Base-by-base conservation (phyloP, 2,329 filamentous ascomycete genomes). In the Ophiostoma ulmi region DNA sequence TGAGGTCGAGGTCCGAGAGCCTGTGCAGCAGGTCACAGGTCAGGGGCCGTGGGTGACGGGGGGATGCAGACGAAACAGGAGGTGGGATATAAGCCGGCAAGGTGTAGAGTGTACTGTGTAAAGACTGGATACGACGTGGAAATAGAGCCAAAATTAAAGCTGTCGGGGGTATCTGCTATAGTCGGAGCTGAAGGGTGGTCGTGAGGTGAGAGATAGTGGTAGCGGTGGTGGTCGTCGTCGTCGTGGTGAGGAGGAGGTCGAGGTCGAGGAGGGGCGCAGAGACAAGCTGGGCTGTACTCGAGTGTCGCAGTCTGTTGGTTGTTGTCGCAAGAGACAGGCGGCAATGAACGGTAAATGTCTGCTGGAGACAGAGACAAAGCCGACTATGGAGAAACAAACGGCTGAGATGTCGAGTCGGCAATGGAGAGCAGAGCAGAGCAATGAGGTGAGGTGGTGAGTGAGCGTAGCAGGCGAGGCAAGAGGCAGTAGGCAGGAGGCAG, bases 51-150 rank as follows among this genome's bases (percentile, higher is more conserved):
- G 41, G 44, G 66, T 22, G 44, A 39, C 35, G 63, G 66, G 65
- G 26, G 66, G 39, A 36, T 17, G 61, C 61, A 63, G 65, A 67
- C 65, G 65, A 70, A 67, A 70, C 64, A 70, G 69, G 64, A 70
- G 69, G 69, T 41, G 48, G 67, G 67, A 35, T 35, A 26, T 14
- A 13, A 36, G 68, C 44, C 39, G 20, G 41, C n/a, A 31, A 31
- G 44, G 41, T 48, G 17, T 20, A 48, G 38, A 31, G 38, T 10
- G 17, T 48, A 48, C 17, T 48, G 17, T 20, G 44, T 10, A n/a
- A 38, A 58, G 22, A 63, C n/a, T 41, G 35, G 7, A 65, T 65
- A 65, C 35, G 63, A 26, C 63, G 35, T 58, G 3, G 13, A 58
- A 22, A 44, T 17, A 10, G 11, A 13, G 52, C 14, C 52, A 14